Conservation (phyloP, 305 asterid genomes). For the Solanum hybrid region DNA sequence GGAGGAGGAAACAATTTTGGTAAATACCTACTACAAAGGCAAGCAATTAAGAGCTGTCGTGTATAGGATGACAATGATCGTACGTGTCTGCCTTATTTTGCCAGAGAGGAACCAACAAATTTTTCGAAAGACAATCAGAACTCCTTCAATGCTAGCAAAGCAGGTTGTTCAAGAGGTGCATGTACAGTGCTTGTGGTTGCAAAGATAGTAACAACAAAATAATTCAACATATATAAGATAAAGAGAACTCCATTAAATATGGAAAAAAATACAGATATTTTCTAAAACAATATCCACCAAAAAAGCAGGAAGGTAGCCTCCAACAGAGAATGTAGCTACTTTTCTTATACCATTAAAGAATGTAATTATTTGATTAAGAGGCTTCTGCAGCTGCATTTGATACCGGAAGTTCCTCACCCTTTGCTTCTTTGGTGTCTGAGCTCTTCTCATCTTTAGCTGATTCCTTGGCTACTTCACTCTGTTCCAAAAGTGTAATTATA, state of each 20-base stretch:
- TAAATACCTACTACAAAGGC: not conserved
- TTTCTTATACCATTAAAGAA: not conserved
- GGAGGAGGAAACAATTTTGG: not conserved
- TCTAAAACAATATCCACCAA: not conserved
- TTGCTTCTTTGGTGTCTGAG: conserved; percentile 3
- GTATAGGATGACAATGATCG: too few species aligned
- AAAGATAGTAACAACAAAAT: not conserved
- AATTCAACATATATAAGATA: not conserved
- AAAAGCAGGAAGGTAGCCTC: not conserved
- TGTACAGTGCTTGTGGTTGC: not conserved
- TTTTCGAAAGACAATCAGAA: not conserved
- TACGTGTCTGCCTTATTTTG: not conserved
- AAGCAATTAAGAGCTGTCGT: not conserved
- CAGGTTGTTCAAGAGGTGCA: not conserved
- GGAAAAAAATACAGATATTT: not conserved
- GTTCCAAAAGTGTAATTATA: not conserved
- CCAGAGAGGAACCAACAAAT: not conserved
- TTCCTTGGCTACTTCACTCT: not conserved
- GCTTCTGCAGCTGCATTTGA: not conserved
- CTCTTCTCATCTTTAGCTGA: conserved; percentile 9
- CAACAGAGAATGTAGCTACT: not conserved
- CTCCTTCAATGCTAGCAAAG: not conserved
- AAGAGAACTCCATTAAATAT: not conserved
- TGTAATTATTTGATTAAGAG: not conserved
- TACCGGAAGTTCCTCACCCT: not conserved